phyloP scores from a whole-genome alignment of 306 rosid genomes.

The Rubus idaeus region DNA sequence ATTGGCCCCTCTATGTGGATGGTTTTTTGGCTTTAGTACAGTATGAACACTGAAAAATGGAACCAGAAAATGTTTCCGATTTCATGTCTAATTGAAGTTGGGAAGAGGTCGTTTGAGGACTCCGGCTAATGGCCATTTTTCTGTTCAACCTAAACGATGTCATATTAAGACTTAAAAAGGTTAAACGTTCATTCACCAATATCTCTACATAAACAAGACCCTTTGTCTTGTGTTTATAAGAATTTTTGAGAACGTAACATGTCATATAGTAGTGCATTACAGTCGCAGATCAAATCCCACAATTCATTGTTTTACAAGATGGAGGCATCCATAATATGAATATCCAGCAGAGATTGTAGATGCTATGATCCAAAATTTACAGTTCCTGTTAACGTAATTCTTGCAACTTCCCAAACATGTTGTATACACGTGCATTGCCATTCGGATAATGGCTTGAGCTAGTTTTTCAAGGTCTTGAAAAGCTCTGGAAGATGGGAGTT shows the following conservation, averaged over 20 bases:
- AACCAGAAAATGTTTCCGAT: no score
- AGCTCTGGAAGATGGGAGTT: constrained; percentile 97
- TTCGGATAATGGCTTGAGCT: not conserved
- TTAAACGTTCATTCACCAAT: not conserved
- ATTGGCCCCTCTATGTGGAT: no score
- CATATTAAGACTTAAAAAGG: no score
- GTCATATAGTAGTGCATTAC: not conserved
- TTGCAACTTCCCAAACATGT: not conserved
- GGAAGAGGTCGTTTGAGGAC: no score
- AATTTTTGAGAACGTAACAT: not conserved
- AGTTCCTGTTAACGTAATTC: not conserved
- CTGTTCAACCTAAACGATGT: no score
- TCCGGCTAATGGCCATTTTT: no score
- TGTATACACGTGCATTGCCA: not conserved
- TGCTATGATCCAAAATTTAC: not conserved
- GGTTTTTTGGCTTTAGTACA: no score
- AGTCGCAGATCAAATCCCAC: not conserved
- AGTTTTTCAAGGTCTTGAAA: constrained; percentile 48
- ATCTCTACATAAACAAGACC: no score
- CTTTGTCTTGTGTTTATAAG: no score
- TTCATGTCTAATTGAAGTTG: no score
- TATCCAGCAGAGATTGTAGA: not conserved
- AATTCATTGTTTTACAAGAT: not conserved
- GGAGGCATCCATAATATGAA: not conserved
- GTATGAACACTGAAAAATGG: no score